Conservation (phyloP, 1,139 yeast genomes). For the Pichia sp. region DNA sequence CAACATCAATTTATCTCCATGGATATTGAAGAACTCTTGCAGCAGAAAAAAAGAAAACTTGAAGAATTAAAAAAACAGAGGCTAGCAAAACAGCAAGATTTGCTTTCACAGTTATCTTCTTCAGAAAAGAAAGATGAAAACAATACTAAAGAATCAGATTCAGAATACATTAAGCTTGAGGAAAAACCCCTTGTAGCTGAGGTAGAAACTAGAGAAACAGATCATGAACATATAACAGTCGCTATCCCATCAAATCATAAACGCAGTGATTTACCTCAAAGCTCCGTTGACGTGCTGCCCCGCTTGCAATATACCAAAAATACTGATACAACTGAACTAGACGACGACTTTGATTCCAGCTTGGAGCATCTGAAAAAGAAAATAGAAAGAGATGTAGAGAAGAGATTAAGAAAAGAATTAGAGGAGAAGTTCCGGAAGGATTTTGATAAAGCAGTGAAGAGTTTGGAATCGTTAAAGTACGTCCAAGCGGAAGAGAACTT, state of each 20-base stretch:
- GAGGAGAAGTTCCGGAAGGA: not conserved
- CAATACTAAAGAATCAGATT: not conserved
- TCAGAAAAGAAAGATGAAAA: not conserved
- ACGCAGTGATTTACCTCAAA: too few relatives aligned
- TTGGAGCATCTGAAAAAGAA: not conserved
- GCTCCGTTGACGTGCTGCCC: not conserved
- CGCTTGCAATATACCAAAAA: not conserved
- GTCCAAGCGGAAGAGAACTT: not conserved
- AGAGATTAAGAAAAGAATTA: constrained; percentile 7
- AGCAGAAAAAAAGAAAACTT: constrained; percentile 35
- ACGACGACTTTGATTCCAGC: not conserved
- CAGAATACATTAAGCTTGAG: not conserved
- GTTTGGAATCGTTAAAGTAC: not conserved
- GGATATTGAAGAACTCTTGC: constrained; percentile 25
- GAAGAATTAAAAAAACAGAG: constrained; percentile 10
- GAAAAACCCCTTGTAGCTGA: too few relatives aligned
- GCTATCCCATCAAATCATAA: too few relatives aligned
- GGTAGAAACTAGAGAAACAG: too few relatives aligned
- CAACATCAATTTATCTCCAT: not conserved
- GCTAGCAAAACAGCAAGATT: not conserved
- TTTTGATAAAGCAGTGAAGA: constrained; percentile 1
- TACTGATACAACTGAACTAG: not conserved
- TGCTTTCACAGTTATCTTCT: not conserved
- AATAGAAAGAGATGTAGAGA: not conserved
- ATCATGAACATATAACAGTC: too few relatives aligned